Base-by-base conservation (phyloP, 345 rosid species). In the Populus simonii region DNA sequence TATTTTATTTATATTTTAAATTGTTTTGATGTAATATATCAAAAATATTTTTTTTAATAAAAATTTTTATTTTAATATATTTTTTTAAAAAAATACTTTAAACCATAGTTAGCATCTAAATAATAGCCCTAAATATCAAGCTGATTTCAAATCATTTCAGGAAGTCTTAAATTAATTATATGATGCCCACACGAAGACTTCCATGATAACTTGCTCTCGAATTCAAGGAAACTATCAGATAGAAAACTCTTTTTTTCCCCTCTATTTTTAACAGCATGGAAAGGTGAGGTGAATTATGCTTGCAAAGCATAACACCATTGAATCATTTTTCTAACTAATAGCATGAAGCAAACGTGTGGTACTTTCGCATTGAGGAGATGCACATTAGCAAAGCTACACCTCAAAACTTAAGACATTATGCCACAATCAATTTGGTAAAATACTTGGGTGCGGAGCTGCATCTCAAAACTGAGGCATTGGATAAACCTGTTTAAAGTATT, bases 401-500 rank as follows among this genome's bases (percentile, higher is more conserved):
- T 71, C 38, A 43, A 63, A 66, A 67, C 67, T 27, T 68, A 39
- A 41, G 74, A 73, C 71, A 67, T 20, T 38, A 71, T 27, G 63
- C 80, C 82, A 68, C 78, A 43, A 72, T 78, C 31, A 71, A 61
- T 73, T 55, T 29, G 62, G 39, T 33, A 61, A 74, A 76, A 61
- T 59, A 77, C 68, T 41, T 11, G 47, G 35, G 35, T 33, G 33
- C 33, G 33, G 45, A 0, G 15, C 47, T 41, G 15, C 13, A 10
- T 41, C 47, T 11, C 47, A 81, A 49, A 66, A 77, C 25, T 49
- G 84, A 59, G 77, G 81, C 78, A 66, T 57, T 63, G 23, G 71
- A 47, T 69, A 77, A 16, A 20, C 61, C 66, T 63, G 68, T 59
- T 47, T 72, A n/a, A 66, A 45, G 82, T 68, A 80, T 84, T 80